Base-by-base conservation (phyloP, 768 basidiomycete species). In the Cystofilobasidium ferigula region DNA sequence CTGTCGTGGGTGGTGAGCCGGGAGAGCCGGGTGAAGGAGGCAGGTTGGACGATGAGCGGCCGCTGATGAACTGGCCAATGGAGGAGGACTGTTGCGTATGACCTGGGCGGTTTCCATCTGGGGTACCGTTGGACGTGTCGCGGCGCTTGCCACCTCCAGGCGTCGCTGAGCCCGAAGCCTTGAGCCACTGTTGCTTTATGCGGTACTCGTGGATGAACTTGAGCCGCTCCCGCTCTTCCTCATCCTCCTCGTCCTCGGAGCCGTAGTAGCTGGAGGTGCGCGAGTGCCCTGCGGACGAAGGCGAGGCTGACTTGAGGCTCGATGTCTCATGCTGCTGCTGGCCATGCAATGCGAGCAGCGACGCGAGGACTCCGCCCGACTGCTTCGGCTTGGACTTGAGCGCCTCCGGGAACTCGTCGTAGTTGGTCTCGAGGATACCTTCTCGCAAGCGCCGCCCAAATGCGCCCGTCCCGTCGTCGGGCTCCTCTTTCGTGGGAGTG, bases 291-390 rank as follows among this genome's bases (percentile, higher is more conserved):
- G 40, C 28, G 7, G 63, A 64, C 20, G 63, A 57, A 3, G 61
- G 28, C n/a, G 61, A 18, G 12, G 47, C 42, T 8, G 61, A 62
- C 12, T 22, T 14, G 12, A 22, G 20, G 30, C 45, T 48, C 45
- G 14, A 26, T 54, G 71, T 67, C 2, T 74, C 73, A 36, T 71
- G 67, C 70, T 78, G 82, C 71, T 87, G 86, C 28, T 78, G 24
- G 84, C 79, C 53, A 32, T 68, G 67, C 16, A 68, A 61, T 2
- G 67, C 67, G 14, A 89, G 77, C 45, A 88, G 74, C 0, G 86
- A 79, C 2, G 85, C 83, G 6, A 88, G 78, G 8, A 88, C 82
- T 20, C 86, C 85, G 14, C 79, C 79, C 0, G 80, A 5, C 67
- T 54, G 32, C 47, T 26, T 54, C 51, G 30, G 8, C 36, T 47